Evolutionary conservation across 2,329 filamentous ascomycete species (phyloP), one percentile per base, ranked within the genome.

Genomic region (Hypoxylon sp.): DNA sequence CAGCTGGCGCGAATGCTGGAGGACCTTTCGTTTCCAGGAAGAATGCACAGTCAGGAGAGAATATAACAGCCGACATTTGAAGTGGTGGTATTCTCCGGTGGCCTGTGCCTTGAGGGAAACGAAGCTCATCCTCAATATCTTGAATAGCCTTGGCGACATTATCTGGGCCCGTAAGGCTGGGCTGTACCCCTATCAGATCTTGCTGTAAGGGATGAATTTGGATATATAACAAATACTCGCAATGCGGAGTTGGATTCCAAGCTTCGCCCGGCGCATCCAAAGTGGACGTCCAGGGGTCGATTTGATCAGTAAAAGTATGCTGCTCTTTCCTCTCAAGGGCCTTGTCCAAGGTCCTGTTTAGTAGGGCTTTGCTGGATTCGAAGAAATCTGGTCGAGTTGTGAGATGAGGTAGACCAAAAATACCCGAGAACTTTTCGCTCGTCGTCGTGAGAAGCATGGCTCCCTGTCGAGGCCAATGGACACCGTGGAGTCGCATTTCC

Each of bases 351-450:
- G 92, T 94, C 70, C 87, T 84, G 74, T 95, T 92, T 37, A 98
- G 83, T 14, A 97, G 82, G 55, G 83, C 82, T 75, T 91, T 79
- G 81, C 89, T 85, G 67, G 87, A 85, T 75, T 81, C 78, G 78
- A 88, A 89, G 75, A 86, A 89, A 53, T 87, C 83, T 3, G 82
- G 77, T 19, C 83, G 80, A 0, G 93, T 86, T 0, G 92, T 85
- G 56, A 99, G 86, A 79, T 98, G 94, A 26, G 96, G 94, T 51
- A 98, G 83, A 2, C 91, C 92, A 78, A 97, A 97, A 62, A 98
- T 91, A 47, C 96, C 94, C n/a, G 91, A 89, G 76, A 96, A 96
- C 82, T 97, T 98, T 77, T 97, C 92, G 79, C 94, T 98, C 52
- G 94, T 95, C 0, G 95, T 98, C 1, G 92, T 93, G 77, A 98